phyloP scores from a whole-genome alignment of 2,329 filamentous ascomycete species.

The Talaromyces sp. region DNA sequence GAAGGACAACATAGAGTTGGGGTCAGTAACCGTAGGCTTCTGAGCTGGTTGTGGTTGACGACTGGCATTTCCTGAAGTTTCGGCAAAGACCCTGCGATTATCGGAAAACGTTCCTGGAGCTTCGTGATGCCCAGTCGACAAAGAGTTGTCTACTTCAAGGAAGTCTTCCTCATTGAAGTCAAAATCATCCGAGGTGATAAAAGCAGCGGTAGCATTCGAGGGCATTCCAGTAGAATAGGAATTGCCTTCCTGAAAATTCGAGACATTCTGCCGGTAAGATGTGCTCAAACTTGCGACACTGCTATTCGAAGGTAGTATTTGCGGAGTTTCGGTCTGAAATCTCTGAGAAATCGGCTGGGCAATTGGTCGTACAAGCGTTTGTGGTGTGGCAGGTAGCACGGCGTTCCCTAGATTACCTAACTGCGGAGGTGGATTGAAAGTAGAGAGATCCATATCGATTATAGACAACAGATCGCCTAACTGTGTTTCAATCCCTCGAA shows the following conservation, averaged over 20 bases:
- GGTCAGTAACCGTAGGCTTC: constrained; percentile 19
- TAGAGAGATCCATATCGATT: constrained; percentile 25
- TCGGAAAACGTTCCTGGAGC: constrained; percentile 15
- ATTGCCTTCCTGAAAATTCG: background rate
- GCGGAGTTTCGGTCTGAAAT: background rate
- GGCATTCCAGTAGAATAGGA: background rate
- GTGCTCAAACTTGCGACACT: background rate
- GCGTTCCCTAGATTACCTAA: background rate
- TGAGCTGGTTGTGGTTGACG: constrained; percentile 29
- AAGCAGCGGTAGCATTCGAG: background rate
- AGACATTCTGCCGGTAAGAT: constrained; percentile 1
- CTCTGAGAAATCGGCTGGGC: background rate
- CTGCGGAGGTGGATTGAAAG: background rate
- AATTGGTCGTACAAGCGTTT: constrained; percentile 15
- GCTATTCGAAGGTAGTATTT: background rate
- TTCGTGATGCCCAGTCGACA: constrained; percentile 27
- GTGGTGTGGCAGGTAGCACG: constrained; percentile 15
- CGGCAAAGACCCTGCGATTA: constrained; percentile 35
- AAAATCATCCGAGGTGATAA: constrained; percentile 10
- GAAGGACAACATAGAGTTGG: constrained; percentile 51
- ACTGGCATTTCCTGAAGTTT: constrained; percentile 37
- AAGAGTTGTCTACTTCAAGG: constrained; percentile 38
- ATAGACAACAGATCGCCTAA: constrained; percentile 31
- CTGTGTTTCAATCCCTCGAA: constrained; percentile 31
- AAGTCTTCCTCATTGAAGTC: constrained; percentile 36